Evolutionary conservation across 768 basidiomycete species (phyloP).

Genomic region (Panaeolus cyanescens): DNA sequence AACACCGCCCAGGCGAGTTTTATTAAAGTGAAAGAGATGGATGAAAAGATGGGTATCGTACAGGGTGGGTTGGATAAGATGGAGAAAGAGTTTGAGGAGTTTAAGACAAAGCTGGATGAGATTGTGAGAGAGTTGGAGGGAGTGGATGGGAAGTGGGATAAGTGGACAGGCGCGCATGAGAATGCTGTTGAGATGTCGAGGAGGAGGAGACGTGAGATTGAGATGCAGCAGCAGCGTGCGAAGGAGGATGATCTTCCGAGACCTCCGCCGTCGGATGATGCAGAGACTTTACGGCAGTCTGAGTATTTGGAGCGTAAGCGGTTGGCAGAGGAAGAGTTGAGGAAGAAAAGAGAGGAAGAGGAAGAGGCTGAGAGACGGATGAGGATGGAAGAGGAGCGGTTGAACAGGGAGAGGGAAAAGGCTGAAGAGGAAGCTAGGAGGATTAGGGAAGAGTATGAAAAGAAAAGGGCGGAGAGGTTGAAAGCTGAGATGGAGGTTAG

Average conservation of each 20-base stretch:
- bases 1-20: background rate
- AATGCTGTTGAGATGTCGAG: background rate
- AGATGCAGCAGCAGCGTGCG: background rate
- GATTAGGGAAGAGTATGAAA: conserved; percentile 9
- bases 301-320: conserved; percentile 10
- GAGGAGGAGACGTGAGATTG: background rate
- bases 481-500: conserved; percentile 14
- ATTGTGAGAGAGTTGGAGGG: background rate
- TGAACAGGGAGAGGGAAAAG: conserved; percentile 6
- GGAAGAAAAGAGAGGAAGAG: conserved; percentile 12
- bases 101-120: background rate
- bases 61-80: background rate
- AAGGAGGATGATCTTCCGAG: background rate
- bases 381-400: conserved; percentile 9
- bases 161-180: background rate
- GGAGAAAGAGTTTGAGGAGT: background rate
- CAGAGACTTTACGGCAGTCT: background rate
- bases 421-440: conserved; percentile 9
- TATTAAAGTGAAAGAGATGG: background rate
- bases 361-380: conserved; percentile 11
- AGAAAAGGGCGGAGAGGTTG: conserved; percentile 16
- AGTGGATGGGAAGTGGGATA: background rate
- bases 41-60: background rate
- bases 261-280: background rate
- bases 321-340: conserved; percentile 12